Base-by-base conservation (phyloP, 2,329 filamentous ascomycete genomes). In the Myotisia sp. region DNA sequence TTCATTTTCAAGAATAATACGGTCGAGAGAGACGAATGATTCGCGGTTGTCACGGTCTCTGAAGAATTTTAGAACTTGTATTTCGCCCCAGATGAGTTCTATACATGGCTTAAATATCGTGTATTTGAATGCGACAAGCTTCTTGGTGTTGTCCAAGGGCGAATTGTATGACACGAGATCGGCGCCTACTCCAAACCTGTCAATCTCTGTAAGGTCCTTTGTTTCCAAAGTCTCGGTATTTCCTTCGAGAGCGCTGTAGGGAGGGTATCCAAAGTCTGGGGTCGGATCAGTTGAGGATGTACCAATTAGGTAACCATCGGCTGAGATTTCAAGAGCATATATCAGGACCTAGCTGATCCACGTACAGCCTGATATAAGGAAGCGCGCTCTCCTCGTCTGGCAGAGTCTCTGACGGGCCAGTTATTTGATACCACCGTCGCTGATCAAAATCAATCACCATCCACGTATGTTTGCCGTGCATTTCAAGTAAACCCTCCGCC, bases 101-200 rank as follows among this genome's bases (percentile, higher is more conserved):
- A 40, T 30, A 3, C 29, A 30, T 14, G 29, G 1, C 23, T 26
- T 6, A 16, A 36, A 26, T 10, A 39, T 19, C 16, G 34, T 37
- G 22, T 39, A 39, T 24, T 39, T 39, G 19, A 39, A 39, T 3
- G 28, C 34, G n/a, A 37, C 29, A 12, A 23, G n/a, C 17, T 37
- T 26, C 5, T 29, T 34, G 12, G 12, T 22, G 12, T 27, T 16
- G 3, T 14, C 23, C n/a, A n/a, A n/a, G n/a, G n/a, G n/a, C n/a
- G n/a, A n/a, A 13, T 27, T 27, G 22, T 33, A 39, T 23, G 27
- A 18, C 12, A 39, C 37, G 6, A 39, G 21, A 17, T 39, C 37
- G 3, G 33, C 29, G 23, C 29, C 18, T 7, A 30, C 19, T 29
- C 27, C 4, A 5, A 39, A n/a, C 17, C 37, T 39, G 19, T 39